Percentiles rank a stretch among this genome's conserved stretches.
Conservation (phyloP, 768 basidiomycete genomes). For the Botryobasidium botryosum region DNA sequence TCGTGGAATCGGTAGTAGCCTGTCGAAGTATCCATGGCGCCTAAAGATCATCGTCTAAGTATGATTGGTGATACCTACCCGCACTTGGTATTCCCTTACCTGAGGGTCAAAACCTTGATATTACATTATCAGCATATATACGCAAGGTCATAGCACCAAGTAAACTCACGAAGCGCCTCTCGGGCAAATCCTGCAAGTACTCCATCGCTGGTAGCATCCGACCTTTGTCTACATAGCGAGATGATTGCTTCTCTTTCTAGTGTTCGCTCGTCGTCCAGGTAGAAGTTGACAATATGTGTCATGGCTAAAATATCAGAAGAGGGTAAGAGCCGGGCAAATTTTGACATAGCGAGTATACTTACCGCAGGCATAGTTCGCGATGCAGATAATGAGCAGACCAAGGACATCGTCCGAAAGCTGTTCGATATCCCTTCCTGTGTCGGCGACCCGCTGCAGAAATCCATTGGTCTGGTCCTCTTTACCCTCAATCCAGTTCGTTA, state of each 20-base stretch:
- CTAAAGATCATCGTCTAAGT: slow-evolving; percentile 9
- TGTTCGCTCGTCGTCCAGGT: slow-evolving; percentile 22
- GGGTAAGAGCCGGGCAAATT: not conserved
- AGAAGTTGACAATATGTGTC: slow-evolving; percentile 2
- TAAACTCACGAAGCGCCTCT: slow-evolving; percentile 25
- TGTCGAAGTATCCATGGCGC: slow-evolving; percentile 7
- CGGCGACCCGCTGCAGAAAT: slow-evolving; percentile 26
- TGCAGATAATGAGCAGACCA: slow-evolving; percentile 50
- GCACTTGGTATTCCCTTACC: too few species aligned
- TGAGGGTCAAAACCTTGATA: not conserved
- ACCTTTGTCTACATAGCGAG: slow-evolving; percentile 18
- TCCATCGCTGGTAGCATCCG: slow-evolving; percentile 16
- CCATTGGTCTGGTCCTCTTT: not conserved
- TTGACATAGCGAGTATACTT: slow-evolving; percentile 20
- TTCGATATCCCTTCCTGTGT: slow-evolving; percentile 38
- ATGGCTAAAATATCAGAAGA: not conserved
- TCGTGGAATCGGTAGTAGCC: slow-evolving; percentile 1
- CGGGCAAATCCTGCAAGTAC: slow-evolving; percentile 32
- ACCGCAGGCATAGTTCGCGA: slow-evolving; percentile 58
- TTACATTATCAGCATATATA: slow-evolving; percentile 9
- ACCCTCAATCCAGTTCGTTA: slow-evolving; percentile 24
- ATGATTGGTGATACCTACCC: too few species aligned
- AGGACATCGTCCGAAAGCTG: slow-evolving; percentile 52
- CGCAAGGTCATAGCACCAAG: not conserved
- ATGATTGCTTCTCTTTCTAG: slow-evolving; percentile 26